Evolutionary conservation across 805 yeast species (phyloP).

Genomic region (Candida khao-thaluensis): DNA sequence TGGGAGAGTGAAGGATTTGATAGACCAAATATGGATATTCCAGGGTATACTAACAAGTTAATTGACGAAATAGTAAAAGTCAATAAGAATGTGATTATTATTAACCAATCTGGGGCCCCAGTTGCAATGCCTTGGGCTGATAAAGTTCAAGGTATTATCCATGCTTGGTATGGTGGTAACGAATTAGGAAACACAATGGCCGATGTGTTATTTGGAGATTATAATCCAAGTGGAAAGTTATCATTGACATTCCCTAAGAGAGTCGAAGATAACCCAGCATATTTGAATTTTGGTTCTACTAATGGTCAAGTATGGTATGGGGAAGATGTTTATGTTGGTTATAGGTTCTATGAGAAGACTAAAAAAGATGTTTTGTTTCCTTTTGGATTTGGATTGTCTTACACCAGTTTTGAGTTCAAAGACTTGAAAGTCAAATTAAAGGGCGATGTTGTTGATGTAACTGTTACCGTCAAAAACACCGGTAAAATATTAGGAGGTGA

Average conservation of each 20-base stretch:
- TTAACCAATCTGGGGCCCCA: slow-evolving; percentile 36
- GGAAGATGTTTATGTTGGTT: slow-evolving; percentile 66
- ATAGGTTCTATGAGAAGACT: slow-evolving; percentile 56
- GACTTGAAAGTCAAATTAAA: slow-evolving; percentile 32
- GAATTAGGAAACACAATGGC: slow-evolving; percentile 61
- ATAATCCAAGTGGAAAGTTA: slow-evolving; percentile 55
- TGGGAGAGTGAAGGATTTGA: slow-evolving; percentile 37
- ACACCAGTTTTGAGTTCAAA: slow-evolving; percentile 47
- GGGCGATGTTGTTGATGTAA: slow-evolving; percentile 27
- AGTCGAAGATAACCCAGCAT: slow-evolving; percentile 30
- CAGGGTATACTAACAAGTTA: slow-evolving; percentile 26
- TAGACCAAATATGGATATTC: slow-evolving; percentile 30
- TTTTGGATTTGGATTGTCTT: slow-evolving; percentile 64
- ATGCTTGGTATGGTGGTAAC: slow-evolving; percentile 45
- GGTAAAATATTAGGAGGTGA: slow-evolving; percentile 53
- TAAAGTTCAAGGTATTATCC: slow-evolving; percentile 16
- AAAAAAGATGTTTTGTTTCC: slow-evolving; percentile 52
- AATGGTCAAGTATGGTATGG: slow-evolving; percentile 43
- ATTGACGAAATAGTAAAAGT: slow-evolving; percentile 25
- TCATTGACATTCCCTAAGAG: slow-evolving; percentile 22
- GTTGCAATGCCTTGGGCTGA: slow-evolving; percentile 31
- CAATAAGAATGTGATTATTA: slow-evolving; percentile 30
- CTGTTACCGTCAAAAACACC: slow-evolving; percentile 46
- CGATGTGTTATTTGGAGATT: slow-evolving; percentile 58
- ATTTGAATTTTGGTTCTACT: slow-evolving; percentile 28